phyloP scores from a whole-genome alignment of 192 early-diverging fungal genomes.

The Linnemannia zychae region DNA sequence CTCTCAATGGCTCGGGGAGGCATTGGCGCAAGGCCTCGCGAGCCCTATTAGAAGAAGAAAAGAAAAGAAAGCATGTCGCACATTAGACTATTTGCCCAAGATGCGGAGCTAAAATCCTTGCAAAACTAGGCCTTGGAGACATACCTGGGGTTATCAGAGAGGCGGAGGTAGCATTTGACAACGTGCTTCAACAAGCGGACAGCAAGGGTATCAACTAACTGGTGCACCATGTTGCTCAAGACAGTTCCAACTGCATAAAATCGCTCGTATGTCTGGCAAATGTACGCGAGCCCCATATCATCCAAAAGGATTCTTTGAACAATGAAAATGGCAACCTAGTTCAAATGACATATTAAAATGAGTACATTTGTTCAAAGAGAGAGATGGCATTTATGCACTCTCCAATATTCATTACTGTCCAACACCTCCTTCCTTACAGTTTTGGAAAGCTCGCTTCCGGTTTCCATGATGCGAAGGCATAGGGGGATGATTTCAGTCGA shows the following conservation, averaged over 20 bases:
- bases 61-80: not conserved
- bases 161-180: constrained; percentile 89
- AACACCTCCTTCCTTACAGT: constrained; percentile 64
- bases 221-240: constrained; percentile 90
- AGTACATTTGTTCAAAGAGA: not conserved
- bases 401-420: not conserved
- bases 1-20: constrained; percentile 88
- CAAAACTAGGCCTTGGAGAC: not conserved
- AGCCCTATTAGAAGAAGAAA: constrained; percentile 64
- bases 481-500: constrained; percentile 97
- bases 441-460: constrained; percentile 94
- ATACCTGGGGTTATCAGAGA: constrained; percentile 88
- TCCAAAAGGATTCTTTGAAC: constrained; percentile 97
- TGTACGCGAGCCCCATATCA: constrained; percentile 89
- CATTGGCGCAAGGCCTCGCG: constrained; percentile 91
- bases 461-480: constrained; percentile 97
- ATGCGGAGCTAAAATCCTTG: not conserved
- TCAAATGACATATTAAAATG: constrained; percentile 2
- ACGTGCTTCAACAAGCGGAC: constrained; percentile 93
- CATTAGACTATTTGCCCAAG: not conserved
- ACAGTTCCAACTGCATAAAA: constrained; percentile 95
- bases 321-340: constrained; percentile 91
- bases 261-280: constrained; percentile 90
- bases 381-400: not conserved
- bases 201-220: constrained; percentile 86